Evolutionary conservation across 169 alveolate species (phyloP).

Genomic region (Cardiosporidium cionae): DNA sequence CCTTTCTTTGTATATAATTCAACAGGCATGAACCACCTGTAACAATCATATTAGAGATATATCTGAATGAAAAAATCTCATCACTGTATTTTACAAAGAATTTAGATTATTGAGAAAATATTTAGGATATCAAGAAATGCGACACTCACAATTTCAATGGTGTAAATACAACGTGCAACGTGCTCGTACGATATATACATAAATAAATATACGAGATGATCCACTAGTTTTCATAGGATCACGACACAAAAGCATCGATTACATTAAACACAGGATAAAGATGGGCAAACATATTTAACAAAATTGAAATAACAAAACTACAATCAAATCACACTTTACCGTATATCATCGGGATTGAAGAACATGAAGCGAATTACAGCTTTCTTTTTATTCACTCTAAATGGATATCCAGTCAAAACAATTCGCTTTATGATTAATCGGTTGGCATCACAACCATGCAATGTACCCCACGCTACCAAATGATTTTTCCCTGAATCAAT

Average conservation of each 20-base stretch:
- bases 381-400: conserved; percentile 84
- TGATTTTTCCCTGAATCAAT: background rate
- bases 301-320: too few relatives aligned
- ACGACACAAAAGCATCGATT: too few relatives aligned
- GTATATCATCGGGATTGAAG: conserved; percentile 89
- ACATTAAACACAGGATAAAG: too few relatives aligned
- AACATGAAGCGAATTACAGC: conserved; percentile 96
- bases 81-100: background rate
- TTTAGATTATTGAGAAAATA: too few relatives aligned
- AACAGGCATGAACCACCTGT: conserved; percentile 87
- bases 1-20: conserved; percentile 94
- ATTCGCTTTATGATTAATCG: conserved; percentile 90
- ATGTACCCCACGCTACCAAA: conserved; percentile 67
- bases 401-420: conserved; percentile 92
- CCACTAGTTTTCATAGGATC: too few relatives aligned
- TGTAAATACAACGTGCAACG: too few relatives aligned
- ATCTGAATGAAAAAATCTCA: background rate
- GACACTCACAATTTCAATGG: too few relatives aligned
- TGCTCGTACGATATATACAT: too few relatives aligned
- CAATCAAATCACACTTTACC: too few relatives aligned
- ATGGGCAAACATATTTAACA: too few relatives aligned
- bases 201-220: too few relatives aligned
- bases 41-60: background rate
- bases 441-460: conserved; percentile 80
- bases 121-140: too few relatives aligned